Evolutionary conservation across 441 rosid genomes (phyloP).

Genomic region (Syzygium malaccense): DNA sequence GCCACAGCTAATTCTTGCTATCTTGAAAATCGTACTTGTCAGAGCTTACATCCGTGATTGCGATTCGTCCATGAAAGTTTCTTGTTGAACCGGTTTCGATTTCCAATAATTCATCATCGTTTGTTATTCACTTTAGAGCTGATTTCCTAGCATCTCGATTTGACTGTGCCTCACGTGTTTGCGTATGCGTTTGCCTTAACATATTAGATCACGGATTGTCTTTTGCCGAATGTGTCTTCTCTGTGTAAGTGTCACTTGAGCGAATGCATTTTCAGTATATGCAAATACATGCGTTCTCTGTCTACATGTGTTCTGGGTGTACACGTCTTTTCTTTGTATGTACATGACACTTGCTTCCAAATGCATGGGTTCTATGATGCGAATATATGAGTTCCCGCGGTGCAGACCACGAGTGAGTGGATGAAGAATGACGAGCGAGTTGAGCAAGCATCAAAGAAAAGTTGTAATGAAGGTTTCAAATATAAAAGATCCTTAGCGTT

Average conservation of each 20-base stretch:
- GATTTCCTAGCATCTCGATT: not conserved
- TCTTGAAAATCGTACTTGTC: not conserved
- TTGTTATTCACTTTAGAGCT: not conserved
- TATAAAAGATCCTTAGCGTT: accelerated
- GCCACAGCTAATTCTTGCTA: not conserved
- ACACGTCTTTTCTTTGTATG: not conserved
- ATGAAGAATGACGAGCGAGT: not conserved
- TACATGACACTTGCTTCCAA: not conserved
- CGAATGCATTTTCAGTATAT: not conserved
- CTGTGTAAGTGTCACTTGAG: not conserved
- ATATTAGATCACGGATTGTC: not conserved
- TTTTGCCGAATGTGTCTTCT: not conserved
- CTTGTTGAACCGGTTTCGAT: not conserved
- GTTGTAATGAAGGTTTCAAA: no score
- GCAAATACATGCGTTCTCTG: not conserved
- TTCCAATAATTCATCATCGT: accelerated
- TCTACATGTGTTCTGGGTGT: not conserved
- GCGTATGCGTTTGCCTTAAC: accelerated
- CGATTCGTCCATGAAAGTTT: not conserved
- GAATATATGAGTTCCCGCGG: not conserved
- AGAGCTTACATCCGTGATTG: not conserved
- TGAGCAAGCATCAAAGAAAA: not conserved
- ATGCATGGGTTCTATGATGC: not conserved
- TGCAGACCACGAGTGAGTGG: not conserved
- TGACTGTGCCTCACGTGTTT: not conserved